Conservation (phyloP, 495 filamentous ascomycete genomes). For the Penicillium mononematosum region DNA sequence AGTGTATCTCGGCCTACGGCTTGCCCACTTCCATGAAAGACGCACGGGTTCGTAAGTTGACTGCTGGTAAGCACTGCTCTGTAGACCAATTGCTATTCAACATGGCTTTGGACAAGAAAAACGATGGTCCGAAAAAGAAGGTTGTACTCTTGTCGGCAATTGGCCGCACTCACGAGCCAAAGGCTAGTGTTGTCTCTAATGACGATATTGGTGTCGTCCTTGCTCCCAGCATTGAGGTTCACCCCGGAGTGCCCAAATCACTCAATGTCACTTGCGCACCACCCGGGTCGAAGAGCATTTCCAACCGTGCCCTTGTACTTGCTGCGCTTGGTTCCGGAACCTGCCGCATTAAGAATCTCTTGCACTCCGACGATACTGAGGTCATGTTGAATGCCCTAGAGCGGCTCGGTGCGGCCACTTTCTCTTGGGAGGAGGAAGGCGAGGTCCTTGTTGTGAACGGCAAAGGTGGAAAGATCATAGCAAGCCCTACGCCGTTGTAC, state of each 20-base stretch:
- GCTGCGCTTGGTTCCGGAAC: conserved; percentile 86
- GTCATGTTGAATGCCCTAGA: conserved; percentile 91
- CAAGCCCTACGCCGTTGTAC: conserved; percentile 75
- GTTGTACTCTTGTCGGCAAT: conserved; percentile 93
- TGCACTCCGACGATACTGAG: conserved; percentile 96
- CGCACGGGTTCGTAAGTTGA: conserved; percentile 77
- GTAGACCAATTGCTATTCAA: conserved; percentile 83
- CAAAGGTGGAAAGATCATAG: conserved; percentile 79
- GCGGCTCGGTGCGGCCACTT: conserved; percentile 82
- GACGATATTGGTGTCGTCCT: conserved; percentile 80
- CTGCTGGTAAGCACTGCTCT: conserved; percentile 86
- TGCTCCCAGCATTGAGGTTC: conserved; percentile 73
- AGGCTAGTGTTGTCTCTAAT: conserved; percentile 85
- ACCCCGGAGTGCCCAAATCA: conserved; percentile 61
- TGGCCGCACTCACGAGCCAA: conserved; percentile 79
- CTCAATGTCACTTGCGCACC: conserved; percentile 75
- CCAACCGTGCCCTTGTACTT: conserved; percentile 89
- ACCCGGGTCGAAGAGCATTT: conserved; percentile 96
- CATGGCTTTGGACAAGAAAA: conserved; percentile 99
- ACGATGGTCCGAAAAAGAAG: conserved; percentile 92
- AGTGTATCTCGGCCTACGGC: conserved; percentile 90
- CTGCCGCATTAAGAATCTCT: conserved; percentile 83
- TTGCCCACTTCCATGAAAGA: conserved; percentile 85
- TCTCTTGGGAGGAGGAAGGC: conserved; percentile 91
- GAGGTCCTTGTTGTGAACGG: conserved; percentile 86